These are phyloP conservation scores for Solanum chilense DNA, from an alignment of 257 asterid species.

Conservation along the genomic window DNA sequence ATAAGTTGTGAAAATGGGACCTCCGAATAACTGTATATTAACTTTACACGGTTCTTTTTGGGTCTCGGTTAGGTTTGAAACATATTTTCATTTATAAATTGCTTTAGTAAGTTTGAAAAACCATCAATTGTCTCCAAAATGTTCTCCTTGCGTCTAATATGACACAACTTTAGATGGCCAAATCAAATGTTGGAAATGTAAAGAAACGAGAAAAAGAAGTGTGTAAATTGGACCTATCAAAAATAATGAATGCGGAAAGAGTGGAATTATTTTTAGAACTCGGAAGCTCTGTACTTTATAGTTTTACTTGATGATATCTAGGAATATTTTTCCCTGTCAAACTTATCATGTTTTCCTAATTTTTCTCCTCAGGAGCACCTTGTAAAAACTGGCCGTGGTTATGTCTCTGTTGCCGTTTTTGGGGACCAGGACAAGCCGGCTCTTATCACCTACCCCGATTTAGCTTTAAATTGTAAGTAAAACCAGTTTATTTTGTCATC, in stretches of 20 bases:
- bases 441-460: constrained; percentile 88
- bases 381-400: constrained; percentile 73
- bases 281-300: constrained; percentile 17
- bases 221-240: not conserved
- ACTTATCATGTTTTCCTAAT: not conserved
- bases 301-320: constrained; percentile 1
- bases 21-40: not conserved
- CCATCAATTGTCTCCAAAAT: no score
- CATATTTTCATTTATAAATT: not conserved
- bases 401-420: constrained; percentile 68
- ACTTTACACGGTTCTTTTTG: not conserved
- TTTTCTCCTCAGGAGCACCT: constrained; percentile 70
- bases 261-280: constrained; percentile 1
- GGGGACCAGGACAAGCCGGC: constrained; percentile 98
- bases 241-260: constrained; percentile 1
- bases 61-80: not conserved
- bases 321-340: constrained; percentile 1
- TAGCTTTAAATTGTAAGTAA: constrained; percentile 86
- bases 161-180: no score
- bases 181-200: no score
- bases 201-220: not conserved
- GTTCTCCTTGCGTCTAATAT: no score
- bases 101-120: not conserved
- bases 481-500: not conserved
- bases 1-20: not conserved